Base-by-base conservation (phyloP, 345 rosid genomes). In the Sisymbrium irio region DNA sequence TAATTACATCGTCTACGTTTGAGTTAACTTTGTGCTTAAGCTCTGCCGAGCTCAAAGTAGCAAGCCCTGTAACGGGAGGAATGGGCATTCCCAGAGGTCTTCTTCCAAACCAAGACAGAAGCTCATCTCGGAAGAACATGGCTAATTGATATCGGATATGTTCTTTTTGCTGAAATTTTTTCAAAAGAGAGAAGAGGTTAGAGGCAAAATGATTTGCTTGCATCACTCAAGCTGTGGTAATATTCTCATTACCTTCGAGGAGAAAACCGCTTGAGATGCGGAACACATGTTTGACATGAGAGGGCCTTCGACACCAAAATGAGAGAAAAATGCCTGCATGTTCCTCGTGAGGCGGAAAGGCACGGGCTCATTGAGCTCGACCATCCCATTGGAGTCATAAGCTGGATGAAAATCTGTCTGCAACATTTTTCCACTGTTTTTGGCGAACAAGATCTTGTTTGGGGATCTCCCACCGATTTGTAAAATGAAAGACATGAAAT, bases 341-440 rank as follows among this genome's bases (percentile, higher is more conserved):
- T 95, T 95, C 80, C 97, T 92, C 22, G 99, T 95, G 60, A 95
- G 86, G 8, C 99, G 97, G 76, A 95, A 95, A 55, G 99, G 99
- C 42, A 92, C 96, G 0, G 99, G 92, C 68, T 95, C 99, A 18
- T 74, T 87, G 62, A 88, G 93, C 75, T 95, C 98, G 2, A 95
- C 82, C 92, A 87, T 82, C 47, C 99, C 99, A 66, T 84, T 86
- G 1, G 83, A 82, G 80, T 95, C 98, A 35, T 95, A 95, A 7
- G 98, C 88, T 17, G 99, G 99, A 72, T 95, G 98, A 75, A 95
- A 95, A 86, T 95, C 99, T 45, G 89, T 90, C 78, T 92, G 98
- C 77, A 95, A 90, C 74, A 92, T 78, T 72, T 89, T 95, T 59
- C 98, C 99, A 0, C 96, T 87, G 89, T 92, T 89, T 77, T 92